Evolutionary conservation across 2,329 filamentous ascomycete species (phyloP).

Genomic region (Arthrinium puccinioides): DNA sequence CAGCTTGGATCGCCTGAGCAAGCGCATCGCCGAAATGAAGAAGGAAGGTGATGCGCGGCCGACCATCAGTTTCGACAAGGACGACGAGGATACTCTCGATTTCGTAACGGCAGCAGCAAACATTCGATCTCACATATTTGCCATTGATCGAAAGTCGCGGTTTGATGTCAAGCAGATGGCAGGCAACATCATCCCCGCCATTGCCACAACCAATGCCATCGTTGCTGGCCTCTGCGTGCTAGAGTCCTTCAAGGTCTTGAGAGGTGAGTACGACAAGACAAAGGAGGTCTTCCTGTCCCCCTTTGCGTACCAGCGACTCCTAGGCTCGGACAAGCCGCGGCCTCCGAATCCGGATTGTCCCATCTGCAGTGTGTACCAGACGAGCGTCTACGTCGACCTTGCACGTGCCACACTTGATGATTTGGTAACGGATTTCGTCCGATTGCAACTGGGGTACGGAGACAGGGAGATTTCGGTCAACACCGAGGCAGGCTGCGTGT

Average conservation of each 20-base stretch:
- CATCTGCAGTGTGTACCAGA: constrained; percentile 71
- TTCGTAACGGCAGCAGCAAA: constrained; percentile 91
- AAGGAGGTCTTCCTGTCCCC: constrained; percentile 83
- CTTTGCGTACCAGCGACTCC: constrained; percentile 48
- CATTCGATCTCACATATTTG: constrained; percentile 80
- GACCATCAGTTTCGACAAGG: constrained; percentile 87
- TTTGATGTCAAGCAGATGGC: constrained; percentile 99
- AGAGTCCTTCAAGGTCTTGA: constrained; percentile 85
- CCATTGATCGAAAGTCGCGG: constrained; percentile 79
- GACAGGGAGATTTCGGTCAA: constrained; percentile 72
- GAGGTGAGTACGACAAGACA: constrained; percentile 59
- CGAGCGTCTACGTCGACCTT: constrained; percentile 60
- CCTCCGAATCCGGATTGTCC: constrained; percentile 75
- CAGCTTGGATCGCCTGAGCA: constrained; percentile 70
- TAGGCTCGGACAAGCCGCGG: constrained; percentile 49
- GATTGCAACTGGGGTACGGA: constrained; percentile 64
- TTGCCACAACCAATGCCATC: constrained; percentile 96
- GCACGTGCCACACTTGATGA: constrained; percentile 68
- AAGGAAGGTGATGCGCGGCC: constrained; percentile 42
- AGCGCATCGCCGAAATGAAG: constrained; percentile 61
- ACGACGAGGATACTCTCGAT: constrained; percentile 89
- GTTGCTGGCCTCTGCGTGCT: constrained; percentile 88
- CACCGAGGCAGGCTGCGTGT: constrained; percentile 70
- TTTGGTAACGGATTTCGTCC: constrained; percentile 69
- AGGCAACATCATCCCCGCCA: constrained; percentile 97